phyloP scores from a whole-genome alignment of 768 basidiomycete genomes.

The Psilocybe subaeruginosa region DNA sequence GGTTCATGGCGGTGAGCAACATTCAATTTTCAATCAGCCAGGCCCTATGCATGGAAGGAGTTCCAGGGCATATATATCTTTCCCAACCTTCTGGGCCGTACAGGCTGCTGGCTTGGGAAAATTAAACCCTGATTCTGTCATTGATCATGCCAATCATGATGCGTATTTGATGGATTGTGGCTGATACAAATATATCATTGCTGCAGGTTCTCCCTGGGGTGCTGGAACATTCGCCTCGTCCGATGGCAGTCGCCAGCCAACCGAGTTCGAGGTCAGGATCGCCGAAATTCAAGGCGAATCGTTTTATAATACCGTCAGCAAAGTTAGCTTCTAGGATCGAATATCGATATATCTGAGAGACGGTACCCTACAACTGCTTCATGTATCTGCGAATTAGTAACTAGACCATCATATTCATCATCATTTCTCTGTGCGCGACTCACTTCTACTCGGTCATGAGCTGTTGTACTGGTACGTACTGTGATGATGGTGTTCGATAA shows the following conservation, averaged over 20 bases:
- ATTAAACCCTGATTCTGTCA: not conserved
- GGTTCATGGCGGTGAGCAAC: slow-evolving; percentile 61
- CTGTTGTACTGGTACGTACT: too few relatives aligned
- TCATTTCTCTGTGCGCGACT: too few relatives aligned
- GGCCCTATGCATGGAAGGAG: not conserved
- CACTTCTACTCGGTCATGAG: too few relatives aligned
- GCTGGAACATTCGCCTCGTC: slow-evolving; percentile 63
- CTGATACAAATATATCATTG: not conserved
- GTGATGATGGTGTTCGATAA: too few relatives aligned
- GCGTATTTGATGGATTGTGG: not conserved
- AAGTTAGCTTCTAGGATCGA: slow-evolving; percentile 18
- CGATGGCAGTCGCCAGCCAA: slow-evolving; percentile 53
- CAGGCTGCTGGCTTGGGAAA: not conserved
- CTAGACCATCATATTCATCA: too few relatives aligned
- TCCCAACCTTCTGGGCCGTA: not conserved
- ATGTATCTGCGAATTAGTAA: too few relatives aligned
- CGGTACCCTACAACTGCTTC: too few relatives aligned
- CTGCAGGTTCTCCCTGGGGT: slow-evolving; percentile 74
- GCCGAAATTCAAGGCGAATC: slow-evolving; percentile 54
- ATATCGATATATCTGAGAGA: too few relatives aligned
- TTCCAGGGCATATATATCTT: not conserved
- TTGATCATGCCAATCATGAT: not conserved
- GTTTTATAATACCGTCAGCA: slow-evolving; percentile 56
- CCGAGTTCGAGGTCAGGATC: slow-evolving; percentile 20
- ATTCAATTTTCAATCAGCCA: not conserved